These are phyloP conservation scores for Prunus dulcis DNA, from an alignment of 306 rosid genomes.

Conservation along the genomic window DNA sequence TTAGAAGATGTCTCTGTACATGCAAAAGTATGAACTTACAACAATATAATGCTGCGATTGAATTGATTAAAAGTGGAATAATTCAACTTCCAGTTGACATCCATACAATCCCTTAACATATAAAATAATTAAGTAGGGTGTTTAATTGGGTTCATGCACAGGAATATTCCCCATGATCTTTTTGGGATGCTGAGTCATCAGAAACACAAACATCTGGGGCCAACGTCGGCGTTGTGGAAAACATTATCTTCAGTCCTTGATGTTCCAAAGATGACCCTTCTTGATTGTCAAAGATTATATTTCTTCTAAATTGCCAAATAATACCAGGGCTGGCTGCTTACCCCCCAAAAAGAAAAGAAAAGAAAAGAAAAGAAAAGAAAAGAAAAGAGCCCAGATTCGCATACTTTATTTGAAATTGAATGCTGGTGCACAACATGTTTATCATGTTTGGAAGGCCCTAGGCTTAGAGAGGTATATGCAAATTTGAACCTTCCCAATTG, in stretches of 20 bases:
- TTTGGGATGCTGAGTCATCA: constrained; percentile 25
- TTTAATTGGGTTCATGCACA: constrained; percentile 42
- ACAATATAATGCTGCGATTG: background rate
- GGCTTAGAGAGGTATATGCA: background rate
- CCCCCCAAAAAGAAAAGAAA: background rate
- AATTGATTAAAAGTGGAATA: constrained; percentile 3
- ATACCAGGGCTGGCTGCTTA: background rate
- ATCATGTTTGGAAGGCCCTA: constrained; percentile 3
- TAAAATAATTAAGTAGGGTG: background rate
- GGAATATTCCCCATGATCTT: constrained; percentile 45
- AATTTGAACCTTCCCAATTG: background rate
- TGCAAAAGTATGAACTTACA: constrained; percentile 17
- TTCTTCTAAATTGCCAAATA: background rate
- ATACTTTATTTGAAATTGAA: background rate
- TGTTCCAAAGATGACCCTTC: background rate
- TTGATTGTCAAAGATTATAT: background rate
- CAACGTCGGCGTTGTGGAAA: constrained; percentile 8
- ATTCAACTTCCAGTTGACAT: constrained; percentile 20
- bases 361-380: background rate
- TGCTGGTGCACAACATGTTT: constrained; percentile 9
- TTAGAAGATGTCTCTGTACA: constrained; percentile 19
- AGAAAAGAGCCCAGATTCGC: background rate
- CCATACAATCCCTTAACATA: constrained; percentile 8
- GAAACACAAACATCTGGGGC: constrained; percentile 28
- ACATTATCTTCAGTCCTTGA: constrained; percentile 12